These are phyloP conservation scores for Fusarium proliferatum DNA, from an alignment of 2,329 filamentous ascomycete species.

Conservation along the genomic window DNA sequence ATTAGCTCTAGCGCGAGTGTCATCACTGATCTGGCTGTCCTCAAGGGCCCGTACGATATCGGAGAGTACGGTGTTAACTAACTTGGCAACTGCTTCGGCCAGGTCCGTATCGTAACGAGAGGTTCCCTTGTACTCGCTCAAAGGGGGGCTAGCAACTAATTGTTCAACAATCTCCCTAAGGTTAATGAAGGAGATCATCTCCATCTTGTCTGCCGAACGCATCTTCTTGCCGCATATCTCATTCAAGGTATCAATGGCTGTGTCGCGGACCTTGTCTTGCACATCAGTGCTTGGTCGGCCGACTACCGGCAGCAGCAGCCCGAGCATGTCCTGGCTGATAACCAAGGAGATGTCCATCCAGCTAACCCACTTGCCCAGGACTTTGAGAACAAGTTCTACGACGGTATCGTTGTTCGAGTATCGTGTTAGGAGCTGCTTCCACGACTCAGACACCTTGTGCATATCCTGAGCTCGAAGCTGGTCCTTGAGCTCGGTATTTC, in stretches of 20 bases:
- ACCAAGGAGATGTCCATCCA: conserved; percentile 98
- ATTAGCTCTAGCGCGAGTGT: conserved; percentile 79
- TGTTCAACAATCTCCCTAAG: conserved; percentile 86
- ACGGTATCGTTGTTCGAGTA: conserved; percentile 80
- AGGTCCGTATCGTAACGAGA: conserved; percentile 94
- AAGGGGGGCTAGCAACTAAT: conserved; percentile 83
- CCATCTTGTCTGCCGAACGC: conserved; percentile 91
- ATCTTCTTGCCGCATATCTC: conserved; percentile 99
- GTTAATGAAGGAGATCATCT: conserved; percentile 92
- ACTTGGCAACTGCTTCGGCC: conserved; percentile 92
- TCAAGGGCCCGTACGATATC: conserved; percentile 92
- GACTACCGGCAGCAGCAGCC: conserved; percentile 85
- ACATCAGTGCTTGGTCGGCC: conserved; percentile 74
- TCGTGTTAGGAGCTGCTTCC: conserved; percentile 87
- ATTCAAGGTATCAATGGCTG: conserved; percentile 93
- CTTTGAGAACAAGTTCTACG: conserved; percentile 87
- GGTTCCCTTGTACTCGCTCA: conserved; percentile 82
- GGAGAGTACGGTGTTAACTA: conserved; percentile 89
- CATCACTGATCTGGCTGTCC: conserved; percentile 67
- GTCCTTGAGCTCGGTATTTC: conserved; percentile 92
- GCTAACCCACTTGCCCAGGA: conserved; percentile 97
- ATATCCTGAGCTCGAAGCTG: conserved; percentile 87
- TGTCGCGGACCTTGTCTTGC: conserved; percentile 85
- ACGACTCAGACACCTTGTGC: conserved; percentile 86
- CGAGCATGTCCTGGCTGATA: conserved; percentile 89